Evolutionary conservation across 768 basidiomycete species (phyloP).

Genomic region (Lenzites betulinus): DNA sequence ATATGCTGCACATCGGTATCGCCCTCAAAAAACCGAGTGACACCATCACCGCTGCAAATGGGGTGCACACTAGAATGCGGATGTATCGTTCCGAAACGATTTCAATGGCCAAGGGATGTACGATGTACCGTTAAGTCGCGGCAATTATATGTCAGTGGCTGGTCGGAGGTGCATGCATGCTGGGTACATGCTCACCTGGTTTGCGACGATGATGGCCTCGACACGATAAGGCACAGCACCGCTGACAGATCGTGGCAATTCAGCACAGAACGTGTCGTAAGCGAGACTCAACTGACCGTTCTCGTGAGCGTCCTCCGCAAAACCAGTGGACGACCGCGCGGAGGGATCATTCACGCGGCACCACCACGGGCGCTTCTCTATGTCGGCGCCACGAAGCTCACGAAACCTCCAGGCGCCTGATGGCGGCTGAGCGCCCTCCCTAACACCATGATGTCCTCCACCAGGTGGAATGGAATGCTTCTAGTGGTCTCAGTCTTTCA

Average conservation of each 20-base stretch:
- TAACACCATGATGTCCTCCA: no score
- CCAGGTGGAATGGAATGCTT: no score
- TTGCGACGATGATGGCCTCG: background rate
- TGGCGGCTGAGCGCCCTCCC: no score
- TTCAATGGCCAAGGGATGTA: no score
- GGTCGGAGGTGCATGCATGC: background rate
- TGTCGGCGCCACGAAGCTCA: conserved; percentile 1
- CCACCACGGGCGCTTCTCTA: background rate
- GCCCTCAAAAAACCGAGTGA: background rate
- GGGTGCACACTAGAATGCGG: no score
- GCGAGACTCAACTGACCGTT: conserved; percentile 2
- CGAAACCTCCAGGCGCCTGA: no score
- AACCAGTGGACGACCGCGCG: background rate
- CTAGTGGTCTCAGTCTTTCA: no score
- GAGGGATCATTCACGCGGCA: background rate
- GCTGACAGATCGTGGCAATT: background rate
- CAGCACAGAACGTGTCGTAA: background rate
- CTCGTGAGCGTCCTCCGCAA: conserved; percentile 4
- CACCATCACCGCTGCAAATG: background rate
- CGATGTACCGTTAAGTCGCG: no score
- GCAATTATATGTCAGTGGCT: background rate
- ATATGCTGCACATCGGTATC: background rate
- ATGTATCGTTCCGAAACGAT: no score
- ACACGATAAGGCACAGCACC: background rate
- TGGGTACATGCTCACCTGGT: background rate